Evolutionary conservation across 2,329 filamentous ascomycete genomes (phyloP).

Genomic region (Hypocrella siamensis): DNA sequence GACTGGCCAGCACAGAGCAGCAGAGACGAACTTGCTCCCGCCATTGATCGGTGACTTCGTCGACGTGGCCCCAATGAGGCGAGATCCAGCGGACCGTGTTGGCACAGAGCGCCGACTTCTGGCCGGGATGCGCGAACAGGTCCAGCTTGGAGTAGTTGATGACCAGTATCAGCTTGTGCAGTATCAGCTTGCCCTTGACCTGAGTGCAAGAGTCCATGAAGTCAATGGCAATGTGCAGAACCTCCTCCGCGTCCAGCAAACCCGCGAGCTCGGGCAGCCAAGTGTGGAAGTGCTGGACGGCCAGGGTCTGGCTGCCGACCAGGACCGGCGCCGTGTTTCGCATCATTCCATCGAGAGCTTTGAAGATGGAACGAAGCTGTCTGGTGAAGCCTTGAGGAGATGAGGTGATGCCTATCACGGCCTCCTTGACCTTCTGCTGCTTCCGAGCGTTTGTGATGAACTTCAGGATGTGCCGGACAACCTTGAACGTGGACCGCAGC

Average conservation of each 20-base stretch:
- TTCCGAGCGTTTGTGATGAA: constrained; percentile 84
- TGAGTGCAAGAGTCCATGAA: constrained; percentile 82
- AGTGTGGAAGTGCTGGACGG: constrained; percentile 90
- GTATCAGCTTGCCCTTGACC: constrained; percentile 77
- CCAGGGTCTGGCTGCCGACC: constrained; percentile 85
- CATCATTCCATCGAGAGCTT: constrained; percentile 80
- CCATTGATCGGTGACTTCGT: constrained; percentile 68
- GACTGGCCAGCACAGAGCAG: constrained; percentile 80
- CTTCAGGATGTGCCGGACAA: constrained; percentile 81
- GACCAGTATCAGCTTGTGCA: constrained; percentile 86
- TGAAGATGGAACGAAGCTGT: constrained; percentile 76
- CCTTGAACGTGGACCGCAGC: constrained; percentile 83
- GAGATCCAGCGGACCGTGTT: constrained; percentile 84
- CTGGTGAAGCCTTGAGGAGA: constrained; percentile 60
- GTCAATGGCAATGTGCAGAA: constrained; percentile 78
- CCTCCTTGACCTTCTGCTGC: constrained; percentile 80
- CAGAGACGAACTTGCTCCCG: constrained; percentile 85
- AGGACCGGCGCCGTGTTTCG: constrained; percentile 69
- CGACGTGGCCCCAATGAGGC: constrained; percentile 76
- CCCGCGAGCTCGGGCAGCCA: constrained; percentile 87
- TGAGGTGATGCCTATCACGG: constrained; percentile 68
- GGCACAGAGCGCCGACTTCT: constrained; percentile 55
- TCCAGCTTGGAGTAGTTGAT: constrained; percentile 77
- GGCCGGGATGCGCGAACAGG: constrained; percentile 65
- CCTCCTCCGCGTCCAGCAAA: constrained; percentile 66